phyloP scores from a whole-genome alignment of 2,329 filamentous ascomycete species.

The Fusarium avenaceum region DNA sequence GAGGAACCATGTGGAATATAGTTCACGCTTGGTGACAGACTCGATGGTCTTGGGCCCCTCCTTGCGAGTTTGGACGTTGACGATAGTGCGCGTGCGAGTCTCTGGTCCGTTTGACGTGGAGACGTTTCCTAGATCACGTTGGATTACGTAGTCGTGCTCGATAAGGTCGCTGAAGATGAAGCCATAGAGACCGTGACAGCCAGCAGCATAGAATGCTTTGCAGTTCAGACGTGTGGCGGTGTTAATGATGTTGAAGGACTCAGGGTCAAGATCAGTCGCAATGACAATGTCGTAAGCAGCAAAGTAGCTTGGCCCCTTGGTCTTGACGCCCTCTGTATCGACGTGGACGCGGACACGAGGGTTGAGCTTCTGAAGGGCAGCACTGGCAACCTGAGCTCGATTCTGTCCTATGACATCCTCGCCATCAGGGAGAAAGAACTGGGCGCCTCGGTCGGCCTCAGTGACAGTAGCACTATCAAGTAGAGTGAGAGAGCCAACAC shows the following conservation, averaged over 20 bases:
- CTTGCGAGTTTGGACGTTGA: slow-evolving; percentile 78
- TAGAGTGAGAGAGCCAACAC: slow-evolving; percentile 90
- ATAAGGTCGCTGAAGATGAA: slow-evolving; percentile 96
- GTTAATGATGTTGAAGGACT: slow-evolving; percentile 83
- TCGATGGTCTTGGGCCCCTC: slow-evolving; percentile 80
- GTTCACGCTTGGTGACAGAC: slow-evolving; percentile 90
- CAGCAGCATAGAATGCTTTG: slow-evolving; percentile 89
- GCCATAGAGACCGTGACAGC: slow-evolving; percentile 90
- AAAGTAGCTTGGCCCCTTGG: slow-evolving; percentile 81
- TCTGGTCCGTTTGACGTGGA: slow-evolving; percentile 73
- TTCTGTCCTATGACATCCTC: slow-evolving; percentile 82
- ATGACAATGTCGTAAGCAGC: slow-evolving; percentile 86
- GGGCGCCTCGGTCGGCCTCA: slow-evolving; percentile 83
- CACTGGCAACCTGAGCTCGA: slow-evolving; percentile 83
- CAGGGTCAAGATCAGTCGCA: slow-evolving; percentile 86
- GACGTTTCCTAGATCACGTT: slow-evolving; percentile 85
- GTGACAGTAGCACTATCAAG: slow-evolving; percentile 82
- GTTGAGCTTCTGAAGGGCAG: slow-evolving; percentile 87
- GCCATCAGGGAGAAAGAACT: slow-evolving; percentile 80
- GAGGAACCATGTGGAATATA: slow-evolving; percentile 90
- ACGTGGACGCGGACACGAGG: slow-evolving; percentile 84
- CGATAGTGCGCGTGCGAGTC: slow-evolving; percentile 80
- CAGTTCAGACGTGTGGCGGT: slow-evolving; percentile 83
- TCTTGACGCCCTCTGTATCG: slow-evolving; percentile 75
- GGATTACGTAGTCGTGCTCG: slow-evolving; percentile 88